phyloP scores from a whole-genome alignment of 139 green algal species.

The Micractinium conductrix region DNA sequence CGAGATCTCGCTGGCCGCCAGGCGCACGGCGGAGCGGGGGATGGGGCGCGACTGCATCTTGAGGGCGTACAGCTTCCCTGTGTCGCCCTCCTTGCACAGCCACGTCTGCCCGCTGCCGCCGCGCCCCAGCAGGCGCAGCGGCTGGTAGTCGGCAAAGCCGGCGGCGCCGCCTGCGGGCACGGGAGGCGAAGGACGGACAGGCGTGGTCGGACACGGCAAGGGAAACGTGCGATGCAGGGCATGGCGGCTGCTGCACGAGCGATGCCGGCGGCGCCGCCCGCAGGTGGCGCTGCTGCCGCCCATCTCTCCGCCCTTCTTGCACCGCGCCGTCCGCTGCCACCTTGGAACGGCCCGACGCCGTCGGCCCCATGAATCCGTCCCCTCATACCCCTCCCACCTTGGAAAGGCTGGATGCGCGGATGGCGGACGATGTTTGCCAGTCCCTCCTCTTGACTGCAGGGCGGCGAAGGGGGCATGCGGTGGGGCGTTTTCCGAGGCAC shows the following conservation, averaged over 20 bases:
- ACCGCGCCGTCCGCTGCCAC: background rate
- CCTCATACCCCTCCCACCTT: no score
- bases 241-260: no score
- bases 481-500: no score
- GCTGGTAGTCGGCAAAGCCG: background rate
- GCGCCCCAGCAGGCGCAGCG: slow-evolving; percentile 18
- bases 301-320: background rate
- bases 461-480: no score
- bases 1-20: slow-evolving; percentile 39
- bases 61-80: slow-evolving; percentile 14
- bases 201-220: no score
- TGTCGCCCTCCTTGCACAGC: background rate
- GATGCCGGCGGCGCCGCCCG: background rate
- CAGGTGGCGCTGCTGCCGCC: background rate
- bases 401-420: slow-evolving; percentile 34
- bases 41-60: slow-evolving; percentile 43
- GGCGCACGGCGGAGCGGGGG: background rate
- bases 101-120: slow-evolving; percentile 33
- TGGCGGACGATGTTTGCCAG: slow-evolving; percentile 40
- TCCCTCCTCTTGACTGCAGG: background rate
- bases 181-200: no score
- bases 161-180: no score
- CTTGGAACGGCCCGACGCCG: background rate
- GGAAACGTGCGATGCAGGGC: background rate
- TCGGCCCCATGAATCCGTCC: background rate